Evolutionary conservation across 768 basidiomycete species (phyloP), one percentile per base, ranked within the genome.

Genomic region (Suillus subaureus): DNA sequence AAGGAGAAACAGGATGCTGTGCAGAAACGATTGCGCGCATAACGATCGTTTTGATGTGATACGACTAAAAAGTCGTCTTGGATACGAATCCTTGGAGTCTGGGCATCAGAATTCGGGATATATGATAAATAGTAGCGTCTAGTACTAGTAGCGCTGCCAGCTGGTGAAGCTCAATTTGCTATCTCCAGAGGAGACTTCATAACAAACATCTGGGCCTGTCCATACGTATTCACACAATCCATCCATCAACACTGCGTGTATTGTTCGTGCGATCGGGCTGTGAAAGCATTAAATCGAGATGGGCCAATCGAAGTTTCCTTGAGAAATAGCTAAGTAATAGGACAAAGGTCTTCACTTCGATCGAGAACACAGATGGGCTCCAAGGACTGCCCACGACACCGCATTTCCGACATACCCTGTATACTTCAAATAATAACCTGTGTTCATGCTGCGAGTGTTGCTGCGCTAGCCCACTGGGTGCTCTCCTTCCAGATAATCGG

Each of bases 1-100:
- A 87, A 89, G 74, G 80, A 83, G 65, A 90, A 86, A 79, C 86
- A 87, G 65, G 83, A 85, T 15, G 81, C 87, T 63, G 82, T 91
- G 62, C 87, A 89, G 71, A 82, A 85, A 37, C 86, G 90, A n/a
- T 77, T 94, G 72, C 85, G 86, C 66, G 84, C 74, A 69, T 67
- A 35, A 66, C 40, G 8, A 31, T 35, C 21, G 35, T 55, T 33
- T 21, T 31, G 13, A 42, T 60, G 12, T 28, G 40, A 60, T 42
- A 58, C 23, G 8, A 58, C 23, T 39, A 26, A 37, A 26, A 37
- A 18, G 35, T 39, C 15, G 23, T 39, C 23, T 57, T 39, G 37
- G 37, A 37, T 58, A 58, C 37, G 56, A 21, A 21, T 42, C 26
- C 5, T 40, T 42, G 18, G 40, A 28, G 26, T 16, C 37, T 51